Evolutionary conservation across 306 rosid genomes (phyloP).

Genomic region (Chamaecrista fasciculata): DNA sequence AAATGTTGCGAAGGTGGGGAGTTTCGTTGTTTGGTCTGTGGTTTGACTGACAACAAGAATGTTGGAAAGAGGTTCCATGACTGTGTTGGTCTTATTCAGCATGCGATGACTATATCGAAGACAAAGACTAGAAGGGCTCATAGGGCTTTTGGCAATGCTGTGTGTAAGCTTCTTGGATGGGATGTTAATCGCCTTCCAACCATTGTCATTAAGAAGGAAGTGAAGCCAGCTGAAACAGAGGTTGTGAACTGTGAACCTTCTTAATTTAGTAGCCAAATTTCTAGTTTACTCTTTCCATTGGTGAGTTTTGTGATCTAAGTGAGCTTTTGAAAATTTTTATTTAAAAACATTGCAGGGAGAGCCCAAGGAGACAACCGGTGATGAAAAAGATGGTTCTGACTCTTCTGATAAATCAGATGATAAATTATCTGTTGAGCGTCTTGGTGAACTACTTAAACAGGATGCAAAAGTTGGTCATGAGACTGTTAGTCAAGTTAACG

Average conservation of each 20-base stretch:
- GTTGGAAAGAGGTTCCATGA: constrained; percentile 49
- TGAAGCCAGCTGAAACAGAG: constrained; percentile 22
- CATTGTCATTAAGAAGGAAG: constrained; percentile 43
- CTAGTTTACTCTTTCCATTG: background rate
- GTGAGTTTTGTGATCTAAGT: background rate
- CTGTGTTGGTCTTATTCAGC: constrained; percentile 64
- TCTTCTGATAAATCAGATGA: background rate
- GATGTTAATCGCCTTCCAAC: constrained; percentile 57
- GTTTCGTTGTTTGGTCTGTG: constrained; percentile 68
- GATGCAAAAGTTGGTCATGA: constrained; percentile 7
- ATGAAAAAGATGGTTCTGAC: constrained; percentile 17
- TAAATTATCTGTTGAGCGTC: constrained; percentile 6
- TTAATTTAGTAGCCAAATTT: background rate
- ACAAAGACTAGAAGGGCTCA: constrained; percentile 49
- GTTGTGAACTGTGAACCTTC: constrained; percentile 27
- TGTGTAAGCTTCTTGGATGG: constrained; percentile 79
- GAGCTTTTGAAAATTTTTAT: background rate
- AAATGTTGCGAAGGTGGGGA: constrained; percentile 50
- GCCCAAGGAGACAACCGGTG: constrained; percentile 16
- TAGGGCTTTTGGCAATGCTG: constrained; percentile 52
- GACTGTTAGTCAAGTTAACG: constrained; percentile 1
- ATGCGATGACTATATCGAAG: constrained; percentile 39
- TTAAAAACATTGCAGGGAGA: constrained; percentile 24
- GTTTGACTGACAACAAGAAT: constrained; percentile 49
- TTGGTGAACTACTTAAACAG: constrained; percentile 18